Conservation (phyloP, 1,284 basidiomycete species). For the Pisolithus thermaeus region DNA sequence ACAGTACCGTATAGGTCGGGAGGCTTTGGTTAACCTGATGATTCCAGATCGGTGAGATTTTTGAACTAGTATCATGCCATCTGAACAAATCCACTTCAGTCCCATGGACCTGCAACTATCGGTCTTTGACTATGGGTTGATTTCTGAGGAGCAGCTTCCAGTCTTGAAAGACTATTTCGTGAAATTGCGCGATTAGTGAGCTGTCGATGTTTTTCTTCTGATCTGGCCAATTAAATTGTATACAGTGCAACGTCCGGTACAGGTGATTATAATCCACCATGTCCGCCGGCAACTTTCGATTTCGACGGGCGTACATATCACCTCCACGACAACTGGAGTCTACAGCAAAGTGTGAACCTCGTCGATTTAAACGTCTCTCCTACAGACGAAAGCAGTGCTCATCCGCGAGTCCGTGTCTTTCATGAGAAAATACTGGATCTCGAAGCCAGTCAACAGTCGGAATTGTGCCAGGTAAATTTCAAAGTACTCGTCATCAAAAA, state of each 20-base stretch:
- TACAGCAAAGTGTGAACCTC: slow-evolving; percentile 43
- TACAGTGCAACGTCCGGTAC: slow-evolving; percentile 32
- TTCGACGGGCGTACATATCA: slow-evolving; percentile 40
- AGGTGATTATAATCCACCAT: slow-evolving; percentile 33
- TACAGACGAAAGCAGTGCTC: not conserved
- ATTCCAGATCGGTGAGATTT: slow-evolving; percentile 51
- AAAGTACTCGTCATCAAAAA: not conserved
- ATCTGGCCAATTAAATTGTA: slow-evolving; percentile 1
- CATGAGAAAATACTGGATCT: slow-evolving; percentile 48
- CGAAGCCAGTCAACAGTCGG: slow-evolving; percentile 48
- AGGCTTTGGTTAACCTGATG: slow-evolving; percentile 41
- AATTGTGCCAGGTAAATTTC: slow-evolving; percentile 47
- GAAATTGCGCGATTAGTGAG: slow-evolving; percentile 26
- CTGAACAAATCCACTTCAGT: slow-evolving; percentile 27
- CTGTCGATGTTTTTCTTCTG: slow-evolving; percentile 28
- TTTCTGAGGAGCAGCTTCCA: slow-evolving; percentile 35
- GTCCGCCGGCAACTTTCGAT: slow-evolving; percentile 46
- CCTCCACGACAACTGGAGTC: slow-evolving; percentile 43
- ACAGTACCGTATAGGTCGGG: slow-evolving; percentile 19
- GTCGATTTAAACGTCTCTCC: slow-evolving; percentile 9
- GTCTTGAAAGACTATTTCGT: slow-evolving; percentile 39
- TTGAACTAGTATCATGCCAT: slow-evolving; percentile 1
- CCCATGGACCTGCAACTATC: slow-evolving; percentile 47
- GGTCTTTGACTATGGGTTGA: slow-evolving; percentile 30
- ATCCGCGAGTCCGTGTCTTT: slow-evolving; percentile 19